Evolutionary conservation across 352 stramenopile genomes (phyloP).

Genomic region (Phytophthora tubulina): DNA sequence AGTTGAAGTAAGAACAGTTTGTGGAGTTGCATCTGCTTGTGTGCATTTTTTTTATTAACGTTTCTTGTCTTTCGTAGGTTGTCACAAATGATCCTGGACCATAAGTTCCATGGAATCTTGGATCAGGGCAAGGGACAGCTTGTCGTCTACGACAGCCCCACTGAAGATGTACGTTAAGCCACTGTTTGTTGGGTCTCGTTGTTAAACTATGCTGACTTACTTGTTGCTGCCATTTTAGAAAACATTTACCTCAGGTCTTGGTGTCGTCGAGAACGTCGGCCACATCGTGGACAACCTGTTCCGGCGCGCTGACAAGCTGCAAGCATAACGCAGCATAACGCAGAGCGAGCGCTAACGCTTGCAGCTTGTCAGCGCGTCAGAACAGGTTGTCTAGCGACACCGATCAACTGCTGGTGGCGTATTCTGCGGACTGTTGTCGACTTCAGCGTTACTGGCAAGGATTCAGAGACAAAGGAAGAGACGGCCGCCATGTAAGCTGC

Average conservation of each 20-base stretch:
- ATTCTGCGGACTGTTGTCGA: too few relatives aligned
- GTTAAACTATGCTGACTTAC: constrained; percentile 11
- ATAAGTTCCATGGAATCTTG: constrained; percentile 98
- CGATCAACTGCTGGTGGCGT: background rate
- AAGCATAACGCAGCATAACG: constrained; percentile 50
- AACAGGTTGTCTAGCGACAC: constrained; percentile 93
- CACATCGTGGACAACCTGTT: constrained; percentile 97
- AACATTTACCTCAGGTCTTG: constrained; percentile 93
- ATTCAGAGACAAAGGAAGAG: too few relatives aligned
- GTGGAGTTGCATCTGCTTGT: background rate
- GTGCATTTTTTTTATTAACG: background rate
- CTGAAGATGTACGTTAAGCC: constrained; percentile 89
- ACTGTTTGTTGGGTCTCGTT: background rate
- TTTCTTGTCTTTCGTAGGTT: constrained; percentile 83
- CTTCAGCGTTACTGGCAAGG: too few relatives aligned
- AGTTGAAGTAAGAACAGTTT: constrained; percentile 72
- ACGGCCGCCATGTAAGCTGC: too few relatives aligned
- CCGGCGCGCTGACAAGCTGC: constrained; percentile 84
- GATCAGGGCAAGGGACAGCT: constrained; percentile 99
- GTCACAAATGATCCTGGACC: constrained; percentile 99
- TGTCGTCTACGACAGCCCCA: constrained; percentile 97
- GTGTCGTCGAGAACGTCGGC: constrained; percentile 97
- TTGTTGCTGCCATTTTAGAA: constrained; percentile 54
- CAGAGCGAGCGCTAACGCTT: constrained; percentile 17
- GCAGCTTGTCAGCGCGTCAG: constrained; percentile 77